Conservation (phyloP, 1,284 basidiomycete genomes). For the Testicularia cyperi region DNA sequence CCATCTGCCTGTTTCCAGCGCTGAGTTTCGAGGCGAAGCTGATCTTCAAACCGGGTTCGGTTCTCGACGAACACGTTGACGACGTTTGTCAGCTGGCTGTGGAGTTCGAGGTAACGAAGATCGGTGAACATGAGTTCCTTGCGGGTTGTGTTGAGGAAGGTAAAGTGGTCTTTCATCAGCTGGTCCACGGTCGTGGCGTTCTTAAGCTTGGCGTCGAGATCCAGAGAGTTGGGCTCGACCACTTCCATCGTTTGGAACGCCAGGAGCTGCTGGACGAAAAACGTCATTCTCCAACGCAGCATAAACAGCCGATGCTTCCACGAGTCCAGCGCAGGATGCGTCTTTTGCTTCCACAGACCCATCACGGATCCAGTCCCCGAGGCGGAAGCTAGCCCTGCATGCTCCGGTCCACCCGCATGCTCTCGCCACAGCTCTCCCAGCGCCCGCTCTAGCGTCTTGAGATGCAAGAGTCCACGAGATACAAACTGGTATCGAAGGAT, state of each 20-base stretch:
- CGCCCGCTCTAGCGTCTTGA: constrained; percentile 53
- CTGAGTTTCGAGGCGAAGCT: constrained; percentile 43
- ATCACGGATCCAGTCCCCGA: too few relatives aligned
- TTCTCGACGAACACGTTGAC: constrained; percentile 51
- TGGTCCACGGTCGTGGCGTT: constrained; percentile 56
- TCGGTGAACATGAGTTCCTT: constrained; percentile 59
- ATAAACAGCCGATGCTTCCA: constrained; percentile 57
- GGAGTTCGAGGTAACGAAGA: constrained; percentile 46
- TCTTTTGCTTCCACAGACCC: constrained; percentile 39
- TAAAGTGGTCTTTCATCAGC: constrained; percentile 58
- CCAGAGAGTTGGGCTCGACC: constrained; percentile 56
- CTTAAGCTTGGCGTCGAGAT: constrained; percentile 49
- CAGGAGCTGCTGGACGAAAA: constrained; percentile 56
- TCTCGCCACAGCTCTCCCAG: constrained; percentile 55
- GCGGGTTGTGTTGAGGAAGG: constrained; percentile 55
- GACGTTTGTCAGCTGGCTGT: constrained; percentile 45
- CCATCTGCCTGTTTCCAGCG: constrained; percentile 32
- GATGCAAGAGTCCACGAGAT: constrained; percentile 52
- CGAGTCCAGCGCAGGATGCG: constrained; percentile 43
- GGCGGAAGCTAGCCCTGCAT: too few relatives aligned
- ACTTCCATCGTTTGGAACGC: constrained; percentile 57
- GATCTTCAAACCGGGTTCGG: constrained; percentile 41
- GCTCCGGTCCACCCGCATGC: too few relatives aligned
- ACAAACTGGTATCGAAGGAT: constrained; percentile 59
- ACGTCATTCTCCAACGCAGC: constrained; percentile 55